phyloP scores from a whole-genome alignment of 2,329 filamentous ascomycete species.

The Thielaviopsis populi region DNA sequence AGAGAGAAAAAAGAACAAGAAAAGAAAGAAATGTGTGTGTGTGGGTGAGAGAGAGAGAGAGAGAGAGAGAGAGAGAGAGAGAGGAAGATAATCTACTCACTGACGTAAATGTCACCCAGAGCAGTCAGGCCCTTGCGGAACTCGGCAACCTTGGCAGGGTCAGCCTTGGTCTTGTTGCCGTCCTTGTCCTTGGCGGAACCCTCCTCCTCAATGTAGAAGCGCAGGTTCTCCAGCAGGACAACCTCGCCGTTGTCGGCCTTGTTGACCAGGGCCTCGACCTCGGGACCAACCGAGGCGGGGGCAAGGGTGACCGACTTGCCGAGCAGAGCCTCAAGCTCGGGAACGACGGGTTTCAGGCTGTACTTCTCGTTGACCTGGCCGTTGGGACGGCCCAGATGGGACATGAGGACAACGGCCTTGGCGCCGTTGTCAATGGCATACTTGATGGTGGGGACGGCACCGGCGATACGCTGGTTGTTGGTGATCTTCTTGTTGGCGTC shows the following conservation, averaged over 20 bases:
- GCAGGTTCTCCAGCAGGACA: conserved; percentile 89
- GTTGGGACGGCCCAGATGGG: conserved; percentile 90
- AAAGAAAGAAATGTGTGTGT: not conserved
- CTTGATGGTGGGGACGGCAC: conserved; percentile 89
- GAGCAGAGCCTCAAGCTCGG: conserved; percentile 82
- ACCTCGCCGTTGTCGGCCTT: conserved; percentile 68
- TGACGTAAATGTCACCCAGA: conserved; percentile 91
- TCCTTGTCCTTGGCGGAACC: conserved; percentile 85
- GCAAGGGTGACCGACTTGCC: conserved; percentile 75
- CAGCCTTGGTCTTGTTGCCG: conserved; percentile 96
- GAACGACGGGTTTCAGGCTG: conserved; percentile 80
- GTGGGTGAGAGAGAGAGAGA: not conserved
- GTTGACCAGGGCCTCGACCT: conserved; percentile 81
- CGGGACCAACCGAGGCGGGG: conserved; percentile 74
- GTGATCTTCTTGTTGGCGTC: conserved; percentile 86
- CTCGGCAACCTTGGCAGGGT: conserved; percentile 78
- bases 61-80: not conserved
- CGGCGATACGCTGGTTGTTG: conserved; percentile 96
- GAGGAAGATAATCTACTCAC: conserved; percentile 40
- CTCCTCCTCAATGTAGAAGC: conserved; percentile 97
- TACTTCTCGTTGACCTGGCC: conserved; percentile 84
- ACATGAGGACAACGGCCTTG: conserved; percentile 93
- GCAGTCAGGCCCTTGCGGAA: conserved; percentile 93
- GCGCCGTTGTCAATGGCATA: conserved; percentile 80
- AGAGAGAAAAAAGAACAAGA: not conserved